Evolutionary conservation across 2,329 filamentous ascomycete genomes (phyloP), one percentile per base, ranked within the genome.

Genomic region (Curvularia lunata): DNA sequence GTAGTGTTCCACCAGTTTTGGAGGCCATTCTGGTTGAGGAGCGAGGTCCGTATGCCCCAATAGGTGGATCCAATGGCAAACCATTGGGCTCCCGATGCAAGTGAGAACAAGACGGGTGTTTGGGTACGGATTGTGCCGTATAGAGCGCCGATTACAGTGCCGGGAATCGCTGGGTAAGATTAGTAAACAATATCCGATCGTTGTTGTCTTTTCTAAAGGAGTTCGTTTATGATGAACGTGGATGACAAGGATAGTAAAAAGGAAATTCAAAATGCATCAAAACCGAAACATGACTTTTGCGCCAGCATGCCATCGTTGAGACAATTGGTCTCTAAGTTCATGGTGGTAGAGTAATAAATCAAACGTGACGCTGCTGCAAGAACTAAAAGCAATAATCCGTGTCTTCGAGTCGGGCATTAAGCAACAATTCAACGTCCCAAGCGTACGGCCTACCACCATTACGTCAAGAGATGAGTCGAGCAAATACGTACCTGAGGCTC

Each of bases 81-180:
- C 86, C 91, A 97, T 78, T 96, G 92, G 40, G 91, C 81, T 18
- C 91, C 90, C 21, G 89, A 88, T 37, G 88, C 84, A 12, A 89
- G 66, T 0, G 91, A 88, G 77, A 92, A 94, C 6, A 94, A 77
- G 2, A 86, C 74, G 4, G 85, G 83, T 4, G 91, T 88, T 13
- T 84, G 85, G 18, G 89, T 88, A 56, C 87, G 84, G 47, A 93
- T 58, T 18, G 81, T 80, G 30, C 81, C 81, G 48, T 75, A 75
- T 48, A 79, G 73, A 50, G 79, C 77, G 38, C 81, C 81, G 50
- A 79, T 64, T 18, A 78, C 76, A 46, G 96, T 88, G 27, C 91
- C 92, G 34, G 85, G 84, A 48, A 88, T 84, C 50, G 89, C 88
- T 75, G 49, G 19, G 32, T 8, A 8, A 18, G 43, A 50, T 74